Percentiles rank a stretch among this genome's conserved stretches.
Conservation (phyloP, 495 filamentous ascomycete species). For the Cryomyces antarcticus region DNA sequence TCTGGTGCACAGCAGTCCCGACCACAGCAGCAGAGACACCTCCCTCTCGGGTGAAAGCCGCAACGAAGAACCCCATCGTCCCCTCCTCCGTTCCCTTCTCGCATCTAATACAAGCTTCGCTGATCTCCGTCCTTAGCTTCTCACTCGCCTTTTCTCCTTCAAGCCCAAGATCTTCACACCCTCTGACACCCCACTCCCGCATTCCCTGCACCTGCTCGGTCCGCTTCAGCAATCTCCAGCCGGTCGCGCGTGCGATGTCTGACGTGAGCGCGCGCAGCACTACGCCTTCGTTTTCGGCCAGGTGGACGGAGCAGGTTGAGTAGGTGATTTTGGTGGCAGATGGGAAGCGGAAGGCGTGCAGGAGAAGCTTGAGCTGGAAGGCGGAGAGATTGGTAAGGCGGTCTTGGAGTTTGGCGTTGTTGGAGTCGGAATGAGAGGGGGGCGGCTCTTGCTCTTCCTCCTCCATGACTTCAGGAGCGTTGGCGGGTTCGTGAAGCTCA, state of each 20-base stretch:
- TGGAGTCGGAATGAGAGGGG: neutral
- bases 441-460: neutral
- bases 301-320: constrained; percentile 76
- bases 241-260: constrained; percentile 37
- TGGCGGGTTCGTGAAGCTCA: neutral
- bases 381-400: constrained; percentile 37
- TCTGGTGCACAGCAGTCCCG: neutral
- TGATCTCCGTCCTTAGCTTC: constrained; percentile 2
- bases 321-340: constrained; percentile 63
- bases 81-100: constrained; percentile 62
- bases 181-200: constrained; percentile 50
- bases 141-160: constrained; percentile 15
- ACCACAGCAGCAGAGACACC: neutral
- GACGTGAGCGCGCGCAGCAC: constrained; percentile 48
- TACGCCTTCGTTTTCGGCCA: constrained; percentile 73
- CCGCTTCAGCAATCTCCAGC: constrained; percentile 56
- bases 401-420: constrained; percentile 11
- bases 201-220: constrained; percentile 53
- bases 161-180: constrained; percentile 15
- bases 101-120: constrained; percentile 54
- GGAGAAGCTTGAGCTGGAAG: constrained; percentile 19
- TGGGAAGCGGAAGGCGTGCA: constrained; percentile 55
- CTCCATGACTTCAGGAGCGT: neutral
- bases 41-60: constrained; percentile 31
- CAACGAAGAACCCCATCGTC: constrained; percentile 55